A percentile compares a stretch with the other conserved stretches of the same genome.
phyloP scores from a whole-genome alignment of 306 rosid genomes.

The Glycine soja region DNA sequence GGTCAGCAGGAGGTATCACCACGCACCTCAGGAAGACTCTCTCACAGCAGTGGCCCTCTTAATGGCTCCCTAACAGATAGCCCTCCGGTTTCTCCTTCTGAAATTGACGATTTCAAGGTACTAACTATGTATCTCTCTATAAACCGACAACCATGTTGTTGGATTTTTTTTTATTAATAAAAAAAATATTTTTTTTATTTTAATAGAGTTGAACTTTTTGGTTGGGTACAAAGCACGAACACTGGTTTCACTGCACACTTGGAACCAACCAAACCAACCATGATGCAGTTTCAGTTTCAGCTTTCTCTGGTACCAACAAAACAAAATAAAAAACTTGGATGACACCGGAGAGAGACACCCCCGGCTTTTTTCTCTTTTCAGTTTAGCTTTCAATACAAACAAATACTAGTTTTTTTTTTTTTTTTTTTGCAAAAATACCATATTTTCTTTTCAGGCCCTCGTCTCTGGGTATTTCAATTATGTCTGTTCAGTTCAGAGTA shows the following conservation, averaged over 20 bases:
- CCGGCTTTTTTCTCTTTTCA: slow-evolving; percentile 39
- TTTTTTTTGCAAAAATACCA: neutral
- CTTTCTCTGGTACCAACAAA: slow-evolving; percentile 72
- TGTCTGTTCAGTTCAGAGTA: neutral
- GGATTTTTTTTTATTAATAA: too few relatives aligned
- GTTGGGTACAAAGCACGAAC: slow-evolving; percentile 47
- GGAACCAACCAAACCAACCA: slow-evolving; percentile 1
- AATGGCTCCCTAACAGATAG: slow-evolving; percentile 90
- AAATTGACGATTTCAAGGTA: slow-evolving; percentile 88
- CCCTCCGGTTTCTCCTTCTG: slow-evolving; percentile 92
- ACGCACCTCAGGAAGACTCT: slow-evolving; percentile 90
- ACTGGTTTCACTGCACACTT: slow-evolving; percentile 45
- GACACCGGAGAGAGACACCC: too few relatives aligned
- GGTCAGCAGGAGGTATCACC: slow-evolving; percentile 92
- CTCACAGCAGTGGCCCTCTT: slow-evolving; percentile 98
- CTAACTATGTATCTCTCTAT: neutral
- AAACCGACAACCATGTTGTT: slow-evolving; percentile 32
- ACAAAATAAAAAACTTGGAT: slow-evolving; percentile 1
- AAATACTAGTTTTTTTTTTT: neutral
- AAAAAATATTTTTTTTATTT: neutral
- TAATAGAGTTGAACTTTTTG: neutral
- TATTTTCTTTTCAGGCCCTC: slow-evolving; percentile 10
- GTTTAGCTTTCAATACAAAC: slow-evolving; percentile 45
- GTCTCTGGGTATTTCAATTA: neutral
- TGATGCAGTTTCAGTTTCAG: slow-evolving; percentile 56